phyloP scores from a whole-genome alignment of 2,329 filamentous ascomycete species.

The Lachnellula willkommii region DNA sequence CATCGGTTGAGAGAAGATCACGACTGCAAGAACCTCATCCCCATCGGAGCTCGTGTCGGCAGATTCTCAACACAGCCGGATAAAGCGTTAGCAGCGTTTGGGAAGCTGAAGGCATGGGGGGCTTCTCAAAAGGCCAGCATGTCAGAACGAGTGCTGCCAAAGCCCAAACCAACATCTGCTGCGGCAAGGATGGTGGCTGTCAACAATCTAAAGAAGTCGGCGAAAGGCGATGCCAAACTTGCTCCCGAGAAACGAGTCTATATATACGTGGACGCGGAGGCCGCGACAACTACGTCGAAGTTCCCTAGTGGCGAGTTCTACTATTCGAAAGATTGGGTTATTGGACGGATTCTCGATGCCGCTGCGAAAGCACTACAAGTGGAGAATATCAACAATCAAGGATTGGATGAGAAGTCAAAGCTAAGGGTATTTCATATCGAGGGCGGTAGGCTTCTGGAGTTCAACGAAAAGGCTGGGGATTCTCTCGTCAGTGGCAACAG shows the following conservation, averaged over 20 bases:
- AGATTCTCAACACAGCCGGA: slow-evolving; percentile 48
- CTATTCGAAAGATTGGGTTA: slow-evolving; percentile 80
- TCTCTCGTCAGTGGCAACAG: slow-evolving; percentile 78
- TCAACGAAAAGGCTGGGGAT: slow-evolving; percentile 75
- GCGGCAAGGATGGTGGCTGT: slow-evolving; percentile 63
- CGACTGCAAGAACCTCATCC: slow-evolving; percentile 71
- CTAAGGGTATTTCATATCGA: slow-evolving; percentile 91
- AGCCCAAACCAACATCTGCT: slow-evolving; percentile 57
- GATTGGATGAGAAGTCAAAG: slow-evolving; percentile 69
- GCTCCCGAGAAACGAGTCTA: slow-evolving; percentile 82
- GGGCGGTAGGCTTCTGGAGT: slow-evolving; percentile 78
- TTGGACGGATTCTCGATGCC: slow-evolving; percentile 74
- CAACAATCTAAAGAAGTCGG: slow-evolving; percentile 74
- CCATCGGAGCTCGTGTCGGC: slow-evolving; percentile 46
- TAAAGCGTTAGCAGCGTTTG: slow-evolving; percentile 68
- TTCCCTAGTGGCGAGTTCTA: slow-evolving; percentile 77
- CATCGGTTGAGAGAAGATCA: slow-evolving; percentile 77
- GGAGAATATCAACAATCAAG: slow-evolving; percentile 77
- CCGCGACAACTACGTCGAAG: slow-evolving; percentile 77
- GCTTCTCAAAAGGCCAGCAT: slow-evolving; percentile 60
- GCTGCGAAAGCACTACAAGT: slow-evolving; percentile 74
- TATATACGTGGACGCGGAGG: slow-evolving; percentile 82
- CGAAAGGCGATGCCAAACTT: slow-evolving; percentile 84
- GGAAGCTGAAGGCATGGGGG: slow-evolving; percentile 75
- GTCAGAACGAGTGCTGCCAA: slow-evolving; percentile 48